phyloP scores from a whole-genome alignment of 2,329 filamentous ascomycete genomes.

The Aspergillus tubingensis region DNA sequence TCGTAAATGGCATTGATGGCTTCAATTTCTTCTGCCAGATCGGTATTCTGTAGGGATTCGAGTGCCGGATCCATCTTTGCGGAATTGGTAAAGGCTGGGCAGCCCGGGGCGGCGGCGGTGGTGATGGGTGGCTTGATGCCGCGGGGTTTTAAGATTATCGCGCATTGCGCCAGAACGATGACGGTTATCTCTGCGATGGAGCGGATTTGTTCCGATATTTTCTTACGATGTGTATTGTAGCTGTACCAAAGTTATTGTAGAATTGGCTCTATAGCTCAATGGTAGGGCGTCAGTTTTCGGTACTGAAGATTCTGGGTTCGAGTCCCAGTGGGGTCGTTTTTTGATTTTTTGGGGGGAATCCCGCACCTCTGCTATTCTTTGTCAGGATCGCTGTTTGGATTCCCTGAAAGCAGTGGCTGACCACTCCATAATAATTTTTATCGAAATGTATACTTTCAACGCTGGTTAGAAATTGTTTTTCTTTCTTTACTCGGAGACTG shows the following conservation, averaged over 20 bases:
- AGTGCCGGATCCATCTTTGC: slow-evolving; percentile 23
- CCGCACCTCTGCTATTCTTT: neutral
- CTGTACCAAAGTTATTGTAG: neutral
- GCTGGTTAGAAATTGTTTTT: too few species aligned
- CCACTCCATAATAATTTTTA: too few species aligned
- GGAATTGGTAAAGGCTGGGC: neutral
- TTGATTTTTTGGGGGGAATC: neutral
- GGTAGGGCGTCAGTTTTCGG: slow-evolving; percentile 12
- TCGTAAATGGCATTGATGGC: slow-evolving; percentile 62
- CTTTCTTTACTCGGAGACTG: too few species aligned
- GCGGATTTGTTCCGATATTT: neutral
- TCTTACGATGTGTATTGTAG: neutral
- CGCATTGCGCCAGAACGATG: neutral
- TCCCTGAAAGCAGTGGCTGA: too few species aligned
- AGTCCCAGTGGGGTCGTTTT: slow-evolving; percentile 13
- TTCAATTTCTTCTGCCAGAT: slow-evolving; percentile 51
- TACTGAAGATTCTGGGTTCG: slow-evolving; percentile 12
- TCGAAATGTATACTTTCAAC: too few species aligned
- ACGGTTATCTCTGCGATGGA: too few species aligned
- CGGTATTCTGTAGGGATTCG: slow-evolving; percentile 35
- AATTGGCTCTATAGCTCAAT: slow-evolving; percentile 10
- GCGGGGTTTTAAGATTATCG: neutral
- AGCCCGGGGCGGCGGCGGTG: neutral
- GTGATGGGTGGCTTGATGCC: neutral
- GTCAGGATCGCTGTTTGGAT: too few species aligned